These are phyloP conservation scores for Suhomyces yuchorum DNA, from an alignment of 1,139 yeast species.

Conservation along the genomic window DNA sequence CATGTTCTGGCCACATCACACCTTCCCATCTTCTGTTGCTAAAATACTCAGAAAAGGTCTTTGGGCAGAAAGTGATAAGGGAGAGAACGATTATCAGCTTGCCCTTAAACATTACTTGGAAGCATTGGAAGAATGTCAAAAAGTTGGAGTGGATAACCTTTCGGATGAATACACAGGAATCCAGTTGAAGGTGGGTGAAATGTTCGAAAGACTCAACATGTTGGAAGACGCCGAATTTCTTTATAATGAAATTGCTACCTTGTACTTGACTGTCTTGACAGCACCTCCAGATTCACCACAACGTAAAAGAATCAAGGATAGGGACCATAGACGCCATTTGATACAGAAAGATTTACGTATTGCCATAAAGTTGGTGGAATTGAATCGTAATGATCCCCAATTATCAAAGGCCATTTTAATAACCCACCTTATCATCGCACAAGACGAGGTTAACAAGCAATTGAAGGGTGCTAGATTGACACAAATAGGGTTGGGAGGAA, in stretches of 20 bases:
- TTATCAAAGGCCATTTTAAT: slow-evolving; percentile 60
- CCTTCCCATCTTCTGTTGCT: slow-evolving; percentile 62
- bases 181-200: slow-evolving; percentile 82
- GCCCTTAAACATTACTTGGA: slow-evolving; percentile 66
- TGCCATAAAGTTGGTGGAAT: slow-evolving; percentile 65
- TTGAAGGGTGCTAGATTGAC: slow-evolving; percentile 9
- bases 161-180: slow-evolving; percentile 81
- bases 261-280: slow-evolving; percentile 60
- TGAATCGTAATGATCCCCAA: slow-evolving; percentile 52
- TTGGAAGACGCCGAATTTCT: slow-evolving; percentile 62
- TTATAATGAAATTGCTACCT: slow-evolving; percentile 66
- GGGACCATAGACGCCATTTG: slow-evolving; percentile 52
- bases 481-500: slow-evolving; percentile 6
- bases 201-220: slow-evolving; percentile 71
- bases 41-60: slow-evolving; percentile 68
- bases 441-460: slow-evolving; percentile 48
- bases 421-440: slow-evolving; percentile 68
- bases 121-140: slow-evolving; percentile 48
- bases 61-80: slow-evolving; percentile 80
- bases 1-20: slow-evolving; percentile 63
- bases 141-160: slow-evolving; percentile 51
- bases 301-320: slow-evolving; percentile 25
- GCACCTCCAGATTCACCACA: slow-evolving; percentile 29
- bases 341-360: slow-evolving; percentile 74
- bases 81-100: slow-evolving; percentile 57